These are phyloP conservation scores for Raddia distichophylla DNA, from an alignment of 176 grass and related monocot species.

Conservation along the genomic window DNA sequence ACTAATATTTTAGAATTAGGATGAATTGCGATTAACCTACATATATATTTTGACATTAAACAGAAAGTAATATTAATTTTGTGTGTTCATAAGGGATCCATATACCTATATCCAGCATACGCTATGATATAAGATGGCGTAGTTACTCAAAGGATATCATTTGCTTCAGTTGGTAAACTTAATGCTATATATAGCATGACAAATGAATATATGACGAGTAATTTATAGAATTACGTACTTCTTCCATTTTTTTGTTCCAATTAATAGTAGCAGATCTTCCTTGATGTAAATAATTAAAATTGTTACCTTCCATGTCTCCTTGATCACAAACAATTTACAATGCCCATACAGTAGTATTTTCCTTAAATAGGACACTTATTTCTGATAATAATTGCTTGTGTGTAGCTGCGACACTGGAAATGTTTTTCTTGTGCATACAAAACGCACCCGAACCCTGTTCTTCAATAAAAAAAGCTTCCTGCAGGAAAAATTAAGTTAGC, in stretches of 20 bases:
- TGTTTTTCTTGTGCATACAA: neutral
- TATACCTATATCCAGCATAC: no score
- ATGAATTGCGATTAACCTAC: neutral
- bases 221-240: slow-evolving; percentile 2
- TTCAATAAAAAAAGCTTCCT: neutral
- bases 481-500: neutral
- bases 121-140: neutral
- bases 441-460: neutral
- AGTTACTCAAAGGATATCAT: neutral
- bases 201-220: neutral
- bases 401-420: neutral
- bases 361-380: neutral
- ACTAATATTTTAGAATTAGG: neutral
- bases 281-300: neutral
- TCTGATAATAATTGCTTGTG: neutral
- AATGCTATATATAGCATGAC: neutral
- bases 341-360: neutral
- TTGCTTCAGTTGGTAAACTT: neutral
- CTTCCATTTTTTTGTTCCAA: neutral
- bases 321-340: neutral
- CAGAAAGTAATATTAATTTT: neutral
- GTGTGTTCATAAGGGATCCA: neutral
- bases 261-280: neutral
- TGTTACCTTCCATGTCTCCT: neutral
- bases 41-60: neutral